These are phyloP conservation scores for Beta vulgaris DNA, from an alignment of 148 eudicot species.

Conservation along the genomic window DNA sequence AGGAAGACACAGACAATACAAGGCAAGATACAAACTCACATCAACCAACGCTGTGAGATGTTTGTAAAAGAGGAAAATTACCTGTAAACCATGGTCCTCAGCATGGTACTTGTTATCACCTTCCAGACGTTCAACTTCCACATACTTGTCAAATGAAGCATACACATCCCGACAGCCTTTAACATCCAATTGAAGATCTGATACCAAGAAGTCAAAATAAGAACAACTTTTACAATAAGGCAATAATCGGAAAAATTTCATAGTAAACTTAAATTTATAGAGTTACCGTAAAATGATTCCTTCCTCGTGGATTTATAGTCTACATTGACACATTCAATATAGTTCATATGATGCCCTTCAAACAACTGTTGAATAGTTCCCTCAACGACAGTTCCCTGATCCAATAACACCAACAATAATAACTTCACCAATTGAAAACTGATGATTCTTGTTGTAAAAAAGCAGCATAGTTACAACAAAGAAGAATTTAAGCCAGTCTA, in stretches of 20 bases:
- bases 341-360: slow-evolving; percentile 97
- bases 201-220: background rate
- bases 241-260: background rate
- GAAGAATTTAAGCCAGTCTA: slow-evolving; percentile 15
- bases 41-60: background rate
- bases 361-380: slow-evolving; percentile 93
- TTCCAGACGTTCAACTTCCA: slow-evolving; percentile 92
- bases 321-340: slow-evolving; percentile 94
- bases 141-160: slow-evolving; percentile 98
- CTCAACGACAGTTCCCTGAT: slow-evolving; percentile 97
- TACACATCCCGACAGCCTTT: slow-evolving; percentile 94
- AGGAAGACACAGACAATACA: background rate
- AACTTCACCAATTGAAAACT: background rate
- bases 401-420: slow-evolving; percentile 28
- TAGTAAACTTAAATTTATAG: background rate
- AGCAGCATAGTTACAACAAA: background rate
- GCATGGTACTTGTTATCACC: slow-evolving; percentile 98
- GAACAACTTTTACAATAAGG: background rate
- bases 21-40: background rate
- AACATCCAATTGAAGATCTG: slow-evolving; percentile 98
- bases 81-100: slow-evolving; percentile 87
- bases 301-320: slow-evolving; percentile 90
- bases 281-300: slow-evolving; percentile 90
- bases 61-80: slow-evolving; percentile 20
- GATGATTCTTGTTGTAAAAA: slow-evolving; percentile 10